Evolutionary conservation across 495 filamentous ascomycete species (phyloP), one percentile per base, ranked within the genome.

Genomic region (Trichoderma virens): DNA sequence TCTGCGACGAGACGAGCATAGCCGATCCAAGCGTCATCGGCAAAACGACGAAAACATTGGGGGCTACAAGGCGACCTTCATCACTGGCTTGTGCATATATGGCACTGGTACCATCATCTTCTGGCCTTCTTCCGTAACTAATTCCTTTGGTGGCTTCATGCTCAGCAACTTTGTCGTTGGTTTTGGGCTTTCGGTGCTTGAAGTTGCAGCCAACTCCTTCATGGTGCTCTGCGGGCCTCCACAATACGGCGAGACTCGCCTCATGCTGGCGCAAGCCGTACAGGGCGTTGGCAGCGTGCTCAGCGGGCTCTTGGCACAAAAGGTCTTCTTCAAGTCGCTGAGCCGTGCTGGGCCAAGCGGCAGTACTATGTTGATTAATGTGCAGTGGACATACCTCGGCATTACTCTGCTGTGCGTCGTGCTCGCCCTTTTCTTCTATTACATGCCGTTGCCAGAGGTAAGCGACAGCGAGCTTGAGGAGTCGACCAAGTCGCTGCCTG

Each of bases 311-410:
- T 76, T 92, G 16, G 88, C 85, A 3, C 83, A 87, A 14, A 86
- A 84, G 62, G 87, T 85, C 25, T 88, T 90, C 74, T 92, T 91
- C 72, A 62, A 45, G 30, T 56, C 47, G 5, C 62, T 69, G 20
- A 70, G 66, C 56, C 62, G 62, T 13, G 60, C 64, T 34, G 25
- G 11, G 47, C 18, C 23, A 14, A 60, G 68, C 34, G 51, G 63
- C 45, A 69, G 74, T 5, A 67, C 68, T 13, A 74, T 73, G 1
- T 74, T 85, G 1, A 80, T 89, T 59, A 81, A 87, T 60, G 88
- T 92, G 25, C 89, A 92, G 71, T 91, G 89, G 88, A 83, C 87
- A 0, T 92, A 91, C 69, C 80, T 91, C 0, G 87, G 82, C 60
- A 85, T 90, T 61, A 88, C 88, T 3, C 83, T 88, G 43, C 86